Evolutionary conservation across 352 stramenopile genomes (phyloP).

Genomic region (Globisporangium megalacanthum): DNA sequence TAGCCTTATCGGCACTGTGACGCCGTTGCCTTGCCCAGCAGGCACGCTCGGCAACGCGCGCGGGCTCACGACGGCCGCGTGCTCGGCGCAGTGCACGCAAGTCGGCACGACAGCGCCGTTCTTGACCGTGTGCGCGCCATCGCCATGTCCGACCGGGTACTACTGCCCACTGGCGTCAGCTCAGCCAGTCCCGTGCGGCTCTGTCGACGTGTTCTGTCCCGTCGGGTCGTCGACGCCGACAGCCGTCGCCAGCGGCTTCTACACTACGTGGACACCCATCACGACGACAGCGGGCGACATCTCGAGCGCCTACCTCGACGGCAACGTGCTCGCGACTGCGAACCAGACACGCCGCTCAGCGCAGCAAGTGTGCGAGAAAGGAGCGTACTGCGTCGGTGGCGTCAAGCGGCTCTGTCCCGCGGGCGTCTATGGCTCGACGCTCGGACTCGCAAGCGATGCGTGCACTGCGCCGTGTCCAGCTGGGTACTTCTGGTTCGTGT

Average conservation of each 20-base stretch:
- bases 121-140: slow-evolving; percentile 29
- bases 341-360: slow-evolving; percentile 36
- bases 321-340: slow-evolving; percentile 17
- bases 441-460: slow-evolving; percentile 29
- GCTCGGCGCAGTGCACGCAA: slow-evolving; percentile 35
- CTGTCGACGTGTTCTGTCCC: slow-evolving; percentile 36
- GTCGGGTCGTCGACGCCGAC: slow-evolving; percentile 38
- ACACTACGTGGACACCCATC: slow-evolving; percentile 42
- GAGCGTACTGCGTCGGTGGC: slow-evolving; percentile 46
- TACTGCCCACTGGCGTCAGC: slow-evolving; percentile 46
- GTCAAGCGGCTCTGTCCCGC: slow-evolving; percentile 45
- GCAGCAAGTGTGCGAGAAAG: slow-evolving; percentile 46
- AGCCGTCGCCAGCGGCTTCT: slow-evolving; percentile 32
- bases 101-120: slow-evolving; percentile 6
- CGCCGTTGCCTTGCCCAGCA: slow-evolving; percentile 34
- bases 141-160: slow-evolving; percentile 43
- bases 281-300: slow-evolving; percentile 12
- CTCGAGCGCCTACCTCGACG: slow-evolving; percentile 41
- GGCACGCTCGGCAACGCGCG: slow-evolving; percentile 30
- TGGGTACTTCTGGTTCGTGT: slow-evolving; percentile 52
- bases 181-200: slow-evolving; percentile 29
- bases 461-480: slow-evolving; percentile 54
- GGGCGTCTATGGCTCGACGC: slow-evolving; percentile 36
- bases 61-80: slow-evolving; percentile 40
- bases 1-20: slow-evolving; percentile 20